Evolutionary conservation across 2,329 filamentous ascomycete genomes (phyloP).

Genomic region (Scorias spongiosa): DNA sequence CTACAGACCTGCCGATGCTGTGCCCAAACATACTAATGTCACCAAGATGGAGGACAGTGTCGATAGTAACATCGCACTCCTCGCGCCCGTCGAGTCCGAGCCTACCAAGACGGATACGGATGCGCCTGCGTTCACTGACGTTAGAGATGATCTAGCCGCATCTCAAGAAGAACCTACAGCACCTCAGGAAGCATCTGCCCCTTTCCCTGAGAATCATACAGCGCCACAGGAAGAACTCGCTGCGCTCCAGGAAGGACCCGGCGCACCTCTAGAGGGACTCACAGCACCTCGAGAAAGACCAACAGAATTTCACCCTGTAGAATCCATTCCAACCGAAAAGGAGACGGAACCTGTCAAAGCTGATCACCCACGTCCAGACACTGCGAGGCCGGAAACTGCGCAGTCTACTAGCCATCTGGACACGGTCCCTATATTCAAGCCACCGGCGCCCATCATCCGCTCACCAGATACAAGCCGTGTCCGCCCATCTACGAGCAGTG

Average conservation of each 20-base stretch:
- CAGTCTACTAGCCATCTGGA: neutral
- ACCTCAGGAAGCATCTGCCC: neutral
- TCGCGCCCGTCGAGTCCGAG: constrained; percentile 9
- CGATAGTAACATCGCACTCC: constrained; percentile 16
- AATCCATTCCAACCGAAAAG: neutral
- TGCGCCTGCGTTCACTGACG: neutral
- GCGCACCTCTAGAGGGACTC: no score
- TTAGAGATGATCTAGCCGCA: neutral
- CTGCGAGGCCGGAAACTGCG: neutral
- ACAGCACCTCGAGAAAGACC: no score
- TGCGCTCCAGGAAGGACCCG: no score
- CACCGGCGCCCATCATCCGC: constrained; percentile 13
- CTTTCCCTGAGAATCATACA: no score
- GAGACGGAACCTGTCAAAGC: neutral
- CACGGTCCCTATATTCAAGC: constrained; percentile 14
- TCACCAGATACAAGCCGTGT: constrained; percentile 15
- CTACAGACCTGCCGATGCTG: constrained; percentile 8
- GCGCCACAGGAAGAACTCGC: no score
- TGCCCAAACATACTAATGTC: constrained; percentile 3
- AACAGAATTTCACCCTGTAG: neutral
- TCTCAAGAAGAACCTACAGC: neutral
- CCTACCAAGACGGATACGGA: constrained; percentile 4
- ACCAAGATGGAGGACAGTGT: constrained; percentile 15
- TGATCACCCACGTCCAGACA: neutral
- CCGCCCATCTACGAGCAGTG: constrained; percentile 7